These are phyloP conservation scores for Gryganskiella cystojenkinii DNA, from an alignment of 192 early-diverging fungal genomes.

Conservation along the genomic window DNA sequence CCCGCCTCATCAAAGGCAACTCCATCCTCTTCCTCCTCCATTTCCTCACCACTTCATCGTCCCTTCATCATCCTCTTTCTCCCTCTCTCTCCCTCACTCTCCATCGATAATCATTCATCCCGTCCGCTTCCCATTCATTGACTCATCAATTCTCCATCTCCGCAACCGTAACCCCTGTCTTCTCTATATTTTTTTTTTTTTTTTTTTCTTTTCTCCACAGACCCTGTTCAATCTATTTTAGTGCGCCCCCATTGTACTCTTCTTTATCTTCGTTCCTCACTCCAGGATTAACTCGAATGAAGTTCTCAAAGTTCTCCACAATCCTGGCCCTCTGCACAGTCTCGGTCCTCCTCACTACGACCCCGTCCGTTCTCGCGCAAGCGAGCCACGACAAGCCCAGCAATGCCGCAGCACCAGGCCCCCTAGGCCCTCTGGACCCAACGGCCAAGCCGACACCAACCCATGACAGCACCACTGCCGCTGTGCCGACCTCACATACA, in stretches of 20 bases:
- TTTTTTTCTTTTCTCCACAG: not conserved
- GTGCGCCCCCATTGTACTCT: not conserved
- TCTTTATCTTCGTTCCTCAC: not conserved
- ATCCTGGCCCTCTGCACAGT: constrained; percentile 20
- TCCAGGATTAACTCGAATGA: constrained; percentile 26
- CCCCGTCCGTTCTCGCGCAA: not conserved
- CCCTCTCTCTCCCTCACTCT: not conserved
- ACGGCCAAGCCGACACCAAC: not conserved
- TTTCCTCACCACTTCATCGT: not conserved
- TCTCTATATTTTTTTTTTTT: too few species aligned
- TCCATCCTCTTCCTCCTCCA: constrained; percentile 1
- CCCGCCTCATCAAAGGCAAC: not conserved
- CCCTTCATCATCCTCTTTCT: not conserved
- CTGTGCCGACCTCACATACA: not conserved
- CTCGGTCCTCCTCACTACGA: constrained; percentile 1
- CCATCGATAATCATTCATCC: constrained; percentile 3
- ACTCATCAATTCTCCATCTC: too few species aligned
- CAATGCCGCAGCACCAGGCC: not conserved
- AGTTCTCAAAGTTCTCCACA: constrained; percentile 14
- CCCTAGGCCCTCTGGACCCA: not conserved
- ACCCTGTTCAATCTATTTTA: too few species aligned
- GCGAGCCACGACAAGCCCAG: not conserved
- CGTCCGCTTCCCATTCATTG: not conserved
- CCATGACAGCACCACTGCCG: not conserved
- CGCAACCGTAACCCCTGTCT: too few species aligned